Percentiles rank a stretch among this genome's conserved stretches.
Evolutionary conservation across 2,329 filamentous ascomycete species (phyloP).

Genomic region (Verticillium alfalfae): DNA sequence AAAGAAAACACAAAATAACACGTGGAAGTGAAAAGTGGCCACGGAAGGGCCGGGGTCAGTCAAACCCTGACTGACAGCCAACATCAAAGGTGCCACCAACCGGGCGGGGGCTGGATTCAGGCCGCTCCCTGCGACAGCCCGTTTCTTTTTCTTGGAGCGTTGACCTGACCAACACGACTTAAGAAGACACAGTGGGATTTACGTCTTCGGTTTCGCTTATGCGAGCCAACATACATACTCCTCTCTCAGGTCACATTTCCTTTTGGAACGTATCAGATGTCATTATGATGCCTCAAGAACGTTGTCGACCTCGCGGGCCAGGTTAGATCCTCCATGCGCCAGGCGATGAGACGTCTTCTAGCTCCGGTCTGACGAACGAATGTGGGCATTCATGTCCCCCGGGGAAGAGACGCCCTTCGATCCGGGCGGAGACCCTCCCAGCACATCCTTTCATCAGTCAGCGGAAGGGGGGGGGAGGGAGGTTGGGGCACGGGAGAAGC

Average conservation of each 20-base stretch:
- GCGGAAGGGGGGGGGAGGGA: background rate
- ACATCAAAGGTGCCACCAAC: too few species aligned
- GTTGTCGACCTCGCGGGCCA: background rate
- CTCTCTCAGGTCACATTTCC: background rate
- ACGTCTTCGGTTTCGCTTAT: too few species aligned
- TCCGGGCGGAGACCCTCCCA: background rate
- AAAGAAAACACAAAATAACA: background rate
- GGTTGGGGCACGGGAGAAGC: background rate
- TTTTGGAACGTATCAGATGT: background rate
- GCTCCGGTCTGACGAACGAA: background rate
- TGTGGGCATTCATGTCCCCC: background rate
- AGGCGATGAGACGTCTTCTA: background rate
- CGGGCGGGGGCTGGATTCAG: too few species aligned
- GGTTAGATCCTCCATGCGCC: background rate
- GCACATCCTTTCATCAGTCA: background rate
- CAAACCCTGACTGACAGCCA: background rate
- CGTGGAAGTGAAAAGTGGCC: background rate
- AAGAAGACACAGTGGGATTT: too few species aligned
- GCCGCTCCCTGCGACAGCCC: too few species aligned
- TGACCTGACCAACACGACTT: too few species aligned
- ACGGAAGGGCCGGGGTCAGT: background rate
- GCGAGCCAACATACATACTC: too few species aligned
- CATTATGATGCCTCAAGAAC: background rate
- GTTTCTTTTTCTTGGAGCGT: too few species aligned
- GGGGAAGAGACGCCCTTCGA: background rate